These are phyloP conservation scores for Aspergillus steynii DNA, from an alignment of 495 filamentous ascomycete species.

Conservation along the genomic window DNA sequence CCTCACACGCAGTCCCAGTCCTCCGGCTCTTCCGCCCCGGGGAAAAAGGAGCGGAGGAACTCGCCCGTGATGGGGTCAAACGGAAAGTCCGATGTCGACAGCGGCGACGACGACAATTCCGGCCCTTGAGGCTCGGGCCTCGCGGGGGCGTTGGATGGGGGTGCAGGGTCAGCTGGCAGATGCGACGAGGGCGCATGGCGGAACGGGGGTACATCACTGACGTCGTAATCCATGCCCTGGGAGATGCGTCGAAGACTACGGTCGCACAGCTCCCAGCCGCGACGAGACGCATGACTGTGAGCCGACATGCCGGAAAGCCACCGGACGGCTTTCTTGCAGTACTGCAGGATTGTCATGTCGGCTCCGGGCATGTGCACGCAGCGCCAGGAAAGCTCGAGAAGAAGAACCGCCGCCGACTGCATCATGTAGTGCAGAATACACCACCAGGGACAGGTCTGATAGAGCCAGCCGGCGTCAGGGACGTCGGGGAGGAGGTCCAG, in stretches of 20 bases:
- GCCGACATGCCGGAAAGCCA: conserved; percentile 53
- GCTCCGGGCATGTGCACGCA: conserved; percentile 18
- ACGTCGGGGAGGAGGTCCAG: conserved; percentile 47
- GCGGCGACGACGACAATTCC: no score
- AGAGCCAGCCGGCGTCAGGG: conserved; percentile 38
- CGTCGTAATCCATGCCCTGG: not conserved
- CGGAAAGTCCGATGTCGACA: no score
- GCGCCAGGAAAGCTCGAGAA: conserved; percentile 54
- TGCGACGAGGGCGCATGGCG: no score
- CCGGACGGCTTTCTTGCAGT: conserved; percentile 46
- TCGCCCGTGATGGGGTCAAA: no score
- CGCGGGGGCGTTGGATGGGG: no score
- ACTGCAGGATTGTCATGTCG: conserved; percentile 37
- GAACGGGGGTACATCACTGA: not conserved
- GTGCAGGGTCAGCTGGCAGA: no score
- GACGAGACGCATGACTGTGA: conserved; percentile 43
- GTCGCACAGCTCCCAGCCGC: conserved; percentile 32
- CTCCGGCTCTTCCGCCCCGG: no score
- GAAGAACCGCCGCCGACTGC: conserved; percentile 55
- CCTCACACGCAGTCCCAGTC: no score
- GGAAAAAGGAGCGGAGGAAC: no score
- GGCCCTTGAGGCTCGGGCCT: no score
- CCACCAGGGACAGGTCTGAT: conserved; percentile 58
- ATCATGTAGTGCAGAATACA: conserved; percentile 59
- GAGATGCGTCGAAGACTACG: not conserved